Evolutionary conservation across 345 rosid genomes (phyloP), one percentile per base, ranked within the genome.

Genomic region (Populus davidiana): DNA sequence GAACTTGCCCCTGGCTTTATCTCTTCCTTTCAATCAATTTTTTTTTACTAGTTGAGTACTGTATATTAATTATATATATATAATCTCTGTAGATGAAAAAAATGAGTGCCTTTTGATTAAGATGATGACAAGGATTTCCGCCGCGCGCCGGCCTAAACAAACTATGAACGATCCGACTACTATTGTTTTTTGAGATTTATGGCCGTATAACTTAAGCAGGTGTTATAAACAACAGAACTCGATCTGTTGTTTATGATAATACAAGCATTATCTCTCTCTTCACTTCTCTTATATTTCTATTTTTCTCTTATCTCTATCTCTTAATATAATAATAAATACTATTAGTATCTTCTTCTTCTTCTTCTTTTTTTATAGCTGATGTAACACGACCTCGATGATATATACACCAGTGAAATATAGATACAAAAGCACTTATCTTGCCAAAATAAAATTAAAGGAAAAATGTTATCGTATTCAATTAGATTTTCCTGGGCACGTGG

Each of bases 401-500:
- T 2, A 41, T 0, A 41, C 12, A 9, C 12, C 2, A 20, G 23
- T 52, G 59, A 52, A 20, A 52, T 52, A 52, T 18, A 20, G 21
- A 52, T 2, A 52, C 59, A 18, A 2, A 52, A 52, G n/a, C 8
- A 0, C 59, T 52, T 2, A 20, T 18, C n/a, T 52, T 20, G 9
- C 59, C 59, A 18, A 52, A 52, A n/a, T 6, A 52, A 41, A 52
- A 18, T 52, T 52, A 9, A 52, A 50, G 56, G 56, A 17, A 16
- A 50, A 17, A 17, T 38, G 8, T 38, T 38, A 38, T 7, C 8
- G 39, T 38, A 38, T 38, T 38, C 8, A 6, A 38, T 38, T 38
- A 38, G 39, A 38, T 38, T 38, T 38, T 38, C 39, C 1, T 41
- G 2, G 1, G 13, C 75, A 86, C 84, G 84, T 86, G 88, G 89